phyloP scores from a whole-genome alignment of 257 asterid species.

The Petunia axillaris region DNA sequence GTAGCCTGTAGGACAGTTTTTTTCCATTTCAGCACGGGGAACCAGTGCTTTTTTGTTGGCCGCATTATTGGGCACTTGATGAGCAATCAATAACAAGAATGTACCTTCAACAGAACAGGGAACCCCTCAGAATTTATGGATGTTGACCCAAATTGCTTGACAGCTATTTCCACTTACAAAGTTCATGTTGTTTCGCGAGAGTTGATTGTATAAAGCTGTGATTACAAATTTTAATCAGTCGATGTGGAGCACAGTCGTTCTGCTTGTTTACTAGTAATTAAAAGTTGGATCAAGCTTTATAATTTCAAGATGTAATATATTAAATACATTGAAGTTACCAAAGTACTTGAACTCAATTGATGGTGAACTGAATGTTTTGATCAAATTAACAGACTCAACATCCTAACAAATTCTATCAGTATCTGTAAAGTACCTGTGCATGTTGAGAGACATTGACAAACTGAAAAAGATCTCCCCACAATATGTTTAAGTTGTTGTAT shows the following conservation, averaged over 20 bases:
- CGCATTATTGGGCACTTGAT: not conserved
- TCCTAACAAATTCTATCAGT: not conserved
- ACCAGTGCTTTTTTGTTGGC: not conserved
- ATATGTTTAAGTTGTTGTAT: not conserved
- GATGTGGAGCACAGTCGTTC: not conserved
- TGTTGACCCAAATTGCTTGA: not conserved
- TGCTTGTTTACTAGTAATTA: not conserved
- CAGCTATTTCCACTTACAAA: too few species aligned
- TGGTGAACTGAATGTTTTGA: not conserved
- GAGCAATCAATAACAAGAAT: not conserved
- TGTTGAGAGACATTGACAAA: not conserved
- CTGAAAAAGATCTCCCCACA: not conserved
- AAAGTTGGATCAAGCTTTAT: not conserved
- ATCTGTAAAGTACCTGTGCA: not conserved
- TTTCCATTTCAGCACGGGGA: not conserved
- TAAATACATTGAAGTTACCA: not conserved
- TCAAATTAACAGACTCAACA: not conserved
- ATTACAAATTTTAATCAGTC: not conserved
- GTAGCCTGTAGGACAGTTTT: not conserved
- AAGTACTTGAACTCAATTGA: not conserved
- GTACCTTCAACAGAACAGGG: not conserved
- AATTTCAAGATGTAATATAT: not conserved
- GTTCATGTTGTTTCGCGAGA: too few species aligned
- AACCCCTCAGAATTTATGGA: not conserved
- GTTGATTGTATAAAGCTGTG: not conserved